phyloP scores from a whole-genome alignment of 257 asterid species.

The Cynanchum wilfordii region DNA sequence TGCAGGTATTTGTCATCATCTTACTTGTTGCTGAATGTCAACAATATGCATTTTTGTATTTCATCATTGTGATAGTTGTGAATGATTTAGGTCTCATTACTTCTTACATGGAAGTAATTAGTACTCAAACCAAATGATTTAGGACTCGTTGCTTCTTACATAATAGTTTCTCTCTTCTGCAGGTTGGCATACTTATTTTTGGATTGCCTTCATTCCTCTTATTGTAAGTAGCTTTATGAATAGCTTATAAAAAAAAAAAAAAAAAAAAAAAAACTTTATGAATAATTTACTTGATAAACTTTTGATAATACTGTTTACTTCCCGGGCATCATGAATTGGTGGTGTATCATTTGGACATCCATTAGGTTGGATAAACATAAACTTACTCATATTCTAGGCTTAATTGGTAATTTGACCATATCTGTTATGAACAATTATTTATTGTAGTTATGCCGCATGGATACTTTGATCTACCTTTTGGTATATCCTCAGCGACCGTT shows the following conservation, averaged over 20 bases:
- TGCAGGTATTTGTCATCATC: constrained; percentile 83
- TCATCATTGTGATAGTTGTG: constrained; percentile 63
- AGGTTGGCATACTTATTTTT: too few species aligned
- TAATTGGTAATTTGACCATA: not conserved
- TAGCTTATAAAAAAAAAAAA: too few species aligned
- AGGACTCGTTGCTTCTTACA: constrained; percentile 4
- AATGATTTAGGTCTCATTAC: constrained; percentile 74
- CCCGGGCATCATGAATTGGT: not conserved
- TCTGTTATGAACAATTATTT: not conserved
- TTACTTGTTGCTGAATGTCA: constrained; percentile 74
- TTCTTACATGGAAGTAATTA: constrained; percentile 32
- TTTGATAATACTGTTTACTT: not conserved
- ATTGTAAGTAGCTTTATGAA: too few species aligned
- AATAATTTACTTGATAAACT: not conserved
- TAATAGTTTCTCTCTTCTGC: constrained; percentile 23
- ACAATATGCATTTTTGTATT: constrained; percentile 48
- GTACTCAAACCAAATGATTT: not conserved
- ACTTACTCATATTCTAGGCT: not conserved
- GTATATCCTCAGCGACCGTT: constrained; percentile 97
- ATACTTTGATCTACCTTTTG: constrained; percentile 74
- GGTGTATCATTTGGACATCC: not conserved
- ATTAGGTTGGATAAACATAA: not conserved
- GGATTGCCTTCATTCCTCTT: too few species aligned
- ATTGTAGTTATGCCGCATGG: constrained; percentile 76
- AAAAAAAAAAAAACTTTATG: too few species aligned